Evolutionary conservation across 208 protist species (phyloP).

Genomic region (Endotrypanum monterogeii): DNA sequence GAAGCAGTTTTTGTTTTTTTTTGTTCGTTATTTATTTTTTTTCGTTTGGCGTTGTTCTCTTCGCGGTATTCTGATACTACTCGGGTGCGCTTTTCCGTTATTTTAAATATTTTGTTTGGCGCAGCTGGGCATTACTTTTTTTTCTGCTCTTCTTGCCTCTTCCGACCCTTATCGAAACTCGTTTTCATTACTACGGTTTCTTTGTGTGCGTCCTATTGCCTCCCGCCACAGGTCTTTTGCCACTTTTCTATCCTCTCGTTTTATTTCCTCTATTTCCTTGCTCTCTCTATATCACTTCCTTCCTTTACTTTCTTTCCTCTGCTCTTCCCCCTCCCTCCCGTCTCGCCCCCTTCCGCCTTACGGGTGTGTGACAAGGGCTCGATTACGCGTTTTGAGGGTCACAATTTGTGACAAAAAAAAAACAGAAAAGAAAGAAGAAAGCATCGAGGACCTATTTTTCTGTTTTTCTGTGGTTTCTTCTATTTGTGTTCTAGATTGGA

Average conservation of each 20-base stretch:
- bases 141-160: too few relatives aligned
- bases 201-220: background rate
- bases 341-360: background rate
- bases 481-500: conserved; percentile 3
- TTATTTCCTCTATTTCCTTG: background rate
- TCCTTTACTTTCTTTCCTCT: background rate
- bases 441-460: too few relatives aligned
- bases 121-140: too few relatives aligned
- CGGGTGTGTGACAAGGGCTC: background rate
- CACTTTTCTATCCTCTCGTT: background rate
- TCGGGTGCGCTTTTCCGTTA: background rate
- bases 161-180: too few relatives aligned
- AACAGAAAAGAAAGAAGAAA: background rate
- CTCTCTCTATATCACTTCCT: conserved; percentile 3
- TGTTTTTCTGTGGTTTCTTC: background rate
- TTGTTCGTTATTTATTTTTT: background rate
- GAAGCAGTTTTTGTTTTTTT: background rate
- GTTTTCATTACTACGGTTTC: background rate
- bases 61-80: background rate
- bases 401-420: background rate
- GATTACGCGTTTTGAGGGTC: background rate
- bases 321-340: too few relatives aligned
- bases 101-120: background rate
- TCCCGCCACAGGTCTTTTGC: too few relatives aligned
- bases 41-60: background rate